Evolutionary conservation across 768 basidiomycete genomes (phyloP).

Genomic region (Cyclocybe aegerita): DNA sequence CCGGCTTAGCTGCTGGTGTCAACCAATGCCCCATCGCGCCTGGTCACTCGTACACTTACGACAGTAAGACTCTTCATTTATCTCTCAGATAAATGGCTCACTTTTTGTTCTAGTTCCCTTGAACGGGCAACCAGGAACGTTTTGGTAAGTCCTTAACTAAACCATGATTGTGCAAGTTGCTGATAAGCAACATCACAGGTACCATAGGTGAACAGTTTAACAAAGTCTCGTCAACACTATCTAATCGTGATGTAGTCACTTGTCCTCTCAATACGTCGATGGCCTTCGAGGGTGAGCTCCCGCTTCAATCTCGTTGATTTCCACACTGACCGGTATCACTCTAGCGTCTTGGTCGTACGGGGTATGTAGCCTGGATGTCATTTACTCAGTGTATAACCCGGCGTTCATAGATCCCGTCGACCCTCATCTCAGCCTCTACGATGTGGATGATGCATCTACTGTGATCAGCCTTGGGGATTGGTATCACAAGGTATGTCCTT

Average conservation of each 20-base stretch:
- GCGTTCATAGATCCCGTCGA: slow-evolving; percentile 14
- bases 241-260: slow-evolving; percentile 8
- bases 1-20: slow-evolving; percentile 23
- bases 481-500: slow-evolving; percentile 15
- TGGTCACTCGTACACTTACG: slow-evolving; percentile 25
- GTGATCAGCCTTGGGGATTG: slow-evolving; percentile 23
- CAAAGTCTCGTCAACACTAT: background rate
- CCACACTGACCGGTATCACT: slow-evolving; percentile 11
- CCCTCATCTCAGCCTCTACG: slow-evolving; percentile 17
- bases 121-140: slow-evolving; percentile 27
- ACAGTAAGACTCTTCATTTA: slow-evolving; percentile 4
- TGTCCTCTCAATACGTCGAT: slow-evolving; percentile 22
- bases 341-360: slow-evolving; percentile 27
- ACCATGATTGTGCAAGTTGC: background rate
- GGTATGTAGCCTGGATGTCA: slow-evolving; percentile 12
- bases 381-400: background rate
- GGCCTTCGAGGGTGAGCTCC: slow-evolving; percentile 15
- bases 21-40: slow-evolving; percentile 31
- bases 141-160: slow-evolving; percentile 21
- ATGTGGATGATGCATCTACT: slow-evolving; percentile 18
- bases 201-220: slow-evolving; percentile 7
- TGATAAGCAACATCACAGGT: slow-evolving; percentile 2
- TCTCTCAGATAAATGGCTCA: background rate
- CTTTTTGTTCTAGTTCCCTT: slow-evolving; percentile 14
- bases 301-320: background rate